Base-by-base conservation (phyloP, 2,329 filamentous ascomycete species). In the Phyllosticta citribraziliensis region DNA sequence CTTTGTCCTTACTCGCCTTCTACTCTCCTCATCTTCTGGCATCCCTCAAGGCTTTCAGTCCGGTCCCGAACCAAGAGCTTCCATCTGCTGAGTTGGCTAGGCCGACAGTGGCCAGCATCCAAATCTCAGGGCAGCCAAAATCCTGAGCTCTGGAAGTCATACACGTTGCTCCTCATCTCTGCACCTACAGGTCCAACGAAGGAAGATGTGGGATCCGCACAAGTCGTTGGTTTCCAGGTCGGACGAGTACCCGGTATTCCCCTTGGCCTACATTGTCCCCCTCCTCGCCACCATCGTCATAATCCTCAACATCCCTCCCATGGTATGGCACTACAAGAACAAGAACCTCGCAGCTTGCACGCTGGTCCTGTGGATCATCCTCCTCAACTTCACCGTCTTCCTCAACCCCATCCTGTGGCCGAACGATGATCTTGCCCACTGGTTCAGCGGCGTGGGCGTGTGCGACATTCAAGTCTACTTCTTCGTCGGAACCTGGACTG, bases 381-480 rank as follows among this genome's bases (percentile, higher is more conserved):
- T 84, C n/a, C 70, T 79, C 62, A 86, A 87, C 66, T 61, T 85
- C 58, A 78, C 82, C 69, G 81, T 78, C 65, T 77, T 84, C 64
- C 71, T 84, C 75, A 88, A 89, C 67, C 76, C 84, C 1, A 69
- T 87, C 56, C 79, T 88, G 63, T 89, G 86, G 86, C 79, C 81
- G 0, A 81, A 76, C 8, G 82, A 86, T 64, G 74, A 87, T 64
- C 67, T 80, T 12, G 47, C 67, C 0, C 69, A 73, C 5, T 84
- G 82, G 80, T 89, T 80, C 79, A 71, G 79, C 62, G 87, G 87
- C 4, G 67, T 70, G 5, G 80, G 79, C 2, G 80, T 86, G 62
- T 89, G 87, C 72, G 86, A 89, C 69, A 73, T 89, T 56, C 79
- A 88, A 65, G 76, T 80, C 59, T 84, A 85, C 64, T 67, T 88